A percentile compares a stretch with the other conserved stretches of the same genome.
phyloP scores from a whole-genome alignment of 257 asterid species.

The Forsythia suspensa region DNA sequence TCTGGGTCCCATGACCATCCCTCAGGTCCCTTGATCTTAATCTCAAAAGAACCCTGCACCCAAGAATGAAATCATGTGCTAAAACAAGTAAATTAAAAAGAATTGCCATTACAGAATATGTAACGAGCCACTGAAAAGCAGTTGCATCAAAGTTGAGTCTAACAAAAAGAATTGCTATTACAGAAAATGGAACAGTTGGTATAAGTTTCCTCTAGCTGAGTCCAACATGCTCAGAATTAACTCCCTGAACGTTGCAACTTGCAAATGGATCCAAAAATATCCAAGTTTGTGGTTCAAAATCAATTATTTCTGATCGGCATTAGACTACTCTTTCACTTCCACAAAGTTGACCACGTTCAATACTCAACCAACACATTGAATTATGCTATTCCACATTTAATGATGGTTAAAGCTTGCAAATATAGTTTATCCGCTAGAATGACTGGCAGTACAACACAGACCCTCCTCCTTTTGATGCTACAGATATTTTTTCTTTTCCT shows the following conservation, averaged over 20 bases:
- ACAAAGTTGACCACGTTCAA: conserved; percentile 13
- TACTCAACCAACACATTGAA: not conserved
- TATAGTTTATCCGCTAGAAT: conserved; percentile 6
- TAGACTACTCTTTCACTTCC: conserved; percentile 4
- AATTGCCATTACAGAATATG: not conserved
- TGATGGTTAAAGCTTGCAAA: conserved; percentile 14
- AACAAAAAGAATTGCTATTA: too few species aligned
- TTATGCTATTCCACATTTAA: not conserved
- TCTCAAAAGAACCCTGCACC: conserved; percentile 83
- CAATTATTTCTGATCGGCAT: not conserved
- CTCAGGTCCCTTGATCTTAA: conserved; percentile 89
- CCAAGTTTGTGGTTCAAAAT: conserved; percentile 8
- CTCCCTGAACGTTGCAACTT: not conserved
- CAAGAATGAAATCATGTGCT: conserved; percentile 20
- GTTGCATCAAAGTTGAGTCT: not conserved
- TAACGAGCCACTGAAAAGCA: conserved; percentile 4
- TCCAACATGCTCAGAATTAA: not conserved
- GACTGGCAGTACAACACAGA: not conserved
- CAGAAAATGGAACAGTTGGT: not conserved
- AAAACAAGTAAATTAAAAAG: conserved; percentile 9
- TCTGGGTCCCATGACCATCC: conserved; percentile 97
- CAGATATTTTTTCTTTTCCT: not conserved
- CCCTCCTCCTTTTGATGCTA: not conserved
- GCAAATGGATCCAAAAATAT: conserved; percentile 13
- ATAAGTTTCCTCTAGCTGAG: not conserved